phyloP scores from a whole-genome alignment of 2,329 filamentous ascomycete species.

The Diaporthe ampelina region DNA sequence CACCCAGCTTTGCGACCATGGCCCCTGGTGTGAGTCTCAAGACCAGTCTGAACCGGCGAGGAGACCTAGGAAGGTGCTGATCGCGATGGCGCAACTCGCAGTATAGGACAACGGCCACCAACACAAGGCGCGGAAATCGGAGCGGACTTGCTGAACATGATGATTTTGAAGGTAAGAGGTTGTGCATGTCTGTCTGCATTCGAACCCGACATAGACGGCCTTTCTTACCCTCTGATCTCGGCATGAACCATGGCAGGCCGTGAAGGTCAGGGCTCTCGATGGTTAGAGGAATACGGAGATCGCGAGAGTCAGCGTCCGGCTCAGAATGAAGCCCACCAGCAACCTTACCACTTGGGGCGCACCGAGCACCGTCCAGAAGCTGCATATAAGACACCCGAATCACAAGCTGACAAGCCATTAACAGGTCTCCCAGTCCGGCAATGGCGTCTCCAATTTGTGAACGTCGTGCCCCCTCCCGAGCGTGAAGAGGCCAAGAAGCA shows the following conservation, averaged over 20 bases:
- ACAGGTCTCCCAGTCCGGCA: slow-evolving; percentile 89
- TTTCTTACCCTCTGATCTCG: not conserved
- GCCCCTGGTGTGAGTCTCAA: slow-evolving; percentile 54
- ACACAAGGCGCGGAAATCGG: slow-evolving; percentile 71
- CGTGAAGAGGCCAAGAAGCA: slow-evolving; percentile 74
- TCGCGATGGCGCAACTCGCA: slow-evolving; percentile 39
- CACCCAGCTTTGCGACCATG: slow-evolving; percentile 47
- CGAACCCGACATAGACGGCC: not conserved
- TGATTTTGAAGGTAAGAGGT: slow-evolving; percentile 68
- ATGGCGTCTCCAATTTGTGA: slow-evolving; percentile 83
- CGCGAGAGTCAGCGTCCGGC: not conserved
- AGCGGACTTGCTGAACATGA: slow-evolving; percentile 71
- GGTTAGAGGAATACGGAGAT: not conserved
- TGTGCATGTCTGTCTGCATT: not conserved
- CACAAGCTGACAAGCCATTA: slow-evolving; percentile 49
- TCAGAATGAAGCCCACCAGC: too few species aligned
- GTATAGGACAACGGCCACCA: slow-evolving; percentile 46
- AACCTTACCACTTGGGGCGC: slow-evolving; percentile 6
- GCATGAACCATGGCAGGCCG: not conserved
- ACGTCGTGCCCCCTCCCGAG: slow-evolving; percentile 74
- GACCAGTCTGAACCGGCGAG: not conserved
- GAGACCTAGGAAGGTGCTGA: slow-evolving; percentile 3
- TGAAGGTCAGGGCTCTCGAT: not conserved
- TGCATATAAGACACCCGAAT: not conserved
- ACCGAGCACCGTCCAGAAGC: not conserved